A percentile compares a stretch with the other conserved stretches of the same genome.
Evolutionary conservation across 1,284 basidiomycete genomes (phyloP).

Genomic region (Cutaneotrichosporon sp.): DNA sequence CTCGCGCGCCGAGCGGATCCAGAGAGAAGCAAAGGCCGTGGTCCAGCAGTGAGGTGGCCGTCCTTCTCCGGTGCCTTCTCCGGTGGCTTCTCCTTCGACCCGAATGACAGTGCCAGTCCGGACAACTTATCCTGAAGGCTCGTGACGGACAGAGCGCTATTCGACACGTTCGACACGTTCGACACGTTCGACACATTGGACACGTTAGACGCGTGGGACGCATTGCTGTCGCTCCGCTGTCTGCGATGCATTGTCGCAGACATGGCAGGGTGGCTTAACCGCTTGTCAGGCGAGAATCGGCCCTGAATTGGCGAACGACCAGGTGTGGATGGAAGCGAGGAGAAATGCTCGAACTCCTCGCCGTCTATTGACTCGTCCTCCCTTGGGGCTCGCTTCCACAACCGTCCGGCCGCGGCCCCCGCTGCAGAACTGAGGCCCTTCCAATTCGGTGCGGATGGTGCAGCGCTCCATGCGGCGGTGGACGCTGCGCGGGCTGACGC

Average conservation of each 20-base stretch:
- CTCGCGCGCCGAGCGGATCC: constrained; percentile 22
- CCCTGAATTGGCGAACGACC: not conserved
- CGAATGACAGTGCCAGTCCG: constrained; percentile 12
- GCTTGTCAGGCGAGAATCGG: constrained; percentile 1
- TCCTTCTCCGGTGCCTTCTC: constrained; percentile 2
- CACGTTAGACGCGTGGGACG: too few relatives aligned
- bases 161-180: too few relatives aligned
- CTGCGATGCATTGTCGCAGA: not conserved
- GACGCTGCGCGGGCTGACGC: constrained; percentile 24
- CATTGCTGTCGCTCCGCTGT: constrained; percentile 15
- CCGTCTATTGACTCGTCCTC: constrained; percentile 18
- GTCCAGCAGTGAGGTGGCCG: constrained; percentile 13
- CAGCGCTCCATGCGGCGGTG: constrained; percentile 21
- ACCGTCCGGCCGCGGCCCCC: not conserved
- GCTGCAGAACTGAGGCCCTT: constrained; percentile 15
- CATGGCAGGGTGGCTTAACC: not conserved
- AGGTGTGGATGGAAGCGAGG: constrained; percentile 6
- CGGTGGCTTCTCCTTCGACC: constrained; percentile 1
- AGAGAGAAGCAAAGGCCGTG: constrained; percentile 29
- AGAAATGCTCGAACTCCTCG: constrained; percentile 16
- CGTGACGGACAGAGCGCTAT: constrained; percentile 20
- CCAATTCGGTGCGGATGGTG: constrained; percentile 13
- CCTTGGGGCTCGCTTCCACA: not conserved
- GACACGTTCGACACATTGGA: too few relatives aligned
- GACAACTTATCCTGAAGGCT: constrained; percentile 24